Conservation (phyloP, 768 basidiomycete species). For the Leccinum subgranulosum region DNA sequence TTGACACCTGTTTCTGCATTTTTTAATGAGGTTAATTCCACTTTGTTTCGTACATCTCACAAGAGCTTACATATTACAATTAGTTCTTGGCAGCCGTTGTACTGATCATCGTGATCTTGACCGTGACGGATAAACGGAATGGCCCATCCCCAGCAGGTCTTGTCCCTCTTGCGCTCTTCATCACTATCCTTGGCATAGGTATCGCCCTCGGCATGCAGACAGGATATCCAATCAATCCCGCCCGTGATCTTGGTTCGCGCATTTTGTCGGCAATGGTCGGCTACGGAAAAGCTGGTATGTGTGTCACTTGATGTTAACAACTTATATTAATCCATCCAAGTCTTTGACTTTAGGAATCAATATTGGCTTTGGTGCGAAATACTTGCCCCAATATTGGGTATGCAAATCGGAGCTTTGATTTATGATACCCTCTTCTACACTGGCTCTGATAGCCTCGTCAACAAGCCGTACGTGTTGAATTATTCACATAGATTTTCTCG, state of each 20-base stretch:
- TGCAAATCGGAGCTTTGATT: slow-evolving; percentile 47
- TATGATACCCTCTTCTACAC: slow-evolving; percentile 61
- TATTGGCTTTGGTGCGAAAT: slow-evolving; percentile 75
- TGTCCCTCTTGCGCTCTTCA: slow-evolving; percentile 52
- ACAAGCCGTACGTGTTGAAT: slow-evolving; percentile 42
- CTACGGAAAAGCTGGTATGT: slow-evolving; percentile 50
- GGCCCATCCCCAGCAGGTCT: slow-evolving; percentile 47
- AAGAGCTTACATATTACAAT: neutral
- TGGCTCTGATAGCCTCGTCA: slow-evolving; percentile 52
- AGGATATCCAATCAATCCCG: slow-evolving; percentile 65
- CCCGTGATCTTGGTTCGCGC: slow-evolving; percentile 69
- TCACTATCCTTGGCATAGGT: slow-evolving; percentile 57
- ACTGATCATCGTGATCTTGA: slow-evolving; percentile 54
- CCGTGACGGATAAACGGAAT: slow-evolving; percentile 53
- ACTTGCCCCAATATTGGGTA: slow-evolving; percentile 58
- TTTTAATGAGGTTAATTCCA: slow-evolving; percentile 39
- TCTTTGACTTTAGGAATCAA: slow-evolving; percentile 41
- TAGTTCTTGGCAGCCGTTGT: slow-evolving; percentile 57
- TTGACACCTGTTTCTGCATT: slow-evolving; percentile 43
- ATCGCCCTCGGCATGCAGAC: slow-evolving; percentile 63
- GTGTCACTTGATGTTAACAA: slow-evolving; percentile 16
- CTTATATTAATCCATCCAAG: slow-evolving; percentile 23
- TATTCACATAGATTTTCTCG: neutral
- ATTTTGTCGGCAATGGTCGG: slow-evolving; percentile 69
- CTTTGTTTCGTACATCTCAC: neutral